Conservation (phyloP, 176 grass and related monocot genomes). For the Hordeum marinum region DNA sequence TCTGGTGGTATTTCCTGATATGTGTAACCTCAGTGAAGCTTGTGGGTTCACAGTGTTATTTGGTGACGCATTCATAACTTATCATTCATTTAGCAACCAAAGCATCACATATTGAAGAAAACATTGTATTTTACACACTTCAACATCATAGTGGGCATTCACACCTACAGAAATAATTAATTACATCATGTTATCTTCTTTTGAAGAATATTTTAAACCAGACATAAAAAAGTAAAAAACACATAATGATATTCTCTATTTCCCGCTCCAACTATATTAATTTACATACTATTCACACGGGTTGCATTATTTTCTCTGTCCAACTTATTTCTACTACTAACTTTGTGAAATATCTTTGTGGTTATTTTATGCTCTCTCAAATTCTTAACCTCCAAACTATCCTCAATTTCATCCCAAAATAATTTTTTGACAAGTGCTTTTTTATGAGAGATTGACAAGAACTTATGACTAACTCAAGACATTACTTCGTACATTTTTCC, state of each 20-base stretch:
- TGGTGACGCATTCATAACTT: not conserved
- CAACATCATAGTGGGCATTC: not conserved
- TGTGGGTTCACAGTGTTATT: not conserved
- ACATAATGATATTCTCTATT: not conserved
- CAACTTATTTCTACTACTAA: not conserved
- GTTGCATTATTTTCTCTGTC: not conserved
- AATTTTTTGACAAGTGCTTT: not conserved
- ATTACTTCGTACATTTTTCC: not conserved
- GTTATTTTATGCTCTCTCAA: not conserved
- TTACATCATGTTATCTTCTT: too few relatives aligned
- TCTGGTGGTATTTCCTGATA: not conserved
- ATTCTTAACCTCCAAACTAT: not conserved
- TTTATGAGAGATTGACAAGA: not conserved
- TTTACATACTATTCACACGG: not conserved
- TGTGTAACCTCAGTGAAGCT: not conserved
- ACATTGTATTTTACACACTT: not conserved
- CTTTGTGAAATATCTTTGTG: not conserved
- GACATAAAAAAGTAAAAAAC: not conserved
- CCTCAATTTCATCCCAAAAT: not conserved
- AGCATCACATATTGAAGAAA: not conserved
- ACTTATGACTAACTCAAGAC: not conserved
- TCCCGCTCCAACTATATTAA: not conserved
- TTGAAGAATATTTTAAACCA: too few relatives aligned
- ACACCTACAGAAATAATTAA: too few relatives aligned
- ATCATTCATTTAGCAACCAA: not conserved